A percentile compares a stretch with the other conserved stretches of the same genome.
Evolutionary conservation across 495 filamentous ascomycete species (phyloP).

Genomic region (Polyplosphaeria fusca): DNA sequence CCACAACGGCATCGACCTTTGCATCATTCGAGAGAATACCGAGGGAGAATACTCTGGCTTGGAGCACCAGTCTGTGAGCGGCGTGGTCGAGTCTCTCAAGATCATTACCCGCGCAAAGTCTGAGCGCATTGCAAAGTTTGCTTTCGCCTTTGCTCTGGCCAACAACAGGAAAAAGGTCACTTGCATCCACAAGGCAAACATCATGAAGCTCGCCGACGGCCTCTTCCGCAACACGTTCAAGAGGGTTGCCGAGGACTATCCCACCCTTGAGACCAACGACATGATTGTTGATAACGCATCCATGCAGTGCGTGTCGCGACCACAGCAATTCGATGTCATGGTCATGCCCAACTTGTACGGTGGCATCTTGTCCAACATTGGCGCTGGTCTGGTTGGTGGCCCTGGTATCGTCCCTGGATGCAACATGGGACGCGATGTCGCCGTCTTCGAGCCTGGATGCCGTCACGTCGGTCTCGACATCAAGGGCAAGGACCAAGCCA

Average conservation of each 20-base stretch:
- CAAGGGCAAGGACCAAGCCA: conserved; percentile 98
- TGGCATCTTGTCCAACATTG: conserved; percentile 98
- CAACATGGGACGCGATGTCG: conserved; percentile 98
- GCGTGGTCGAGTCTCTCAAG: conserved; percentile 98
- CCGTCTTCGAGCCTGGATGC: conserved; percentile 98
- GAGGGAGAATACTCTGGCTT: conserved; percentile 98
- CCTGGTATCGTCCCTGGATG: conserved; percentile 96
- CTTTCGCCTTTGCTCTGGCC: conserved; percentile 93
- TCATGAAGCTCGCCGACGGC: conserved; percentile 99
- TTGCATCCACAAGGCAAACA: conserved; percentile 99
- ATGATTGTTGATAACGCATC: conserved; percentile 99
- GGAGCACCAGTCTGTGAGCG: conserved; percentile 95
- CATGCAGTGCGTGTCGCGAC: conserved; percentile 94
- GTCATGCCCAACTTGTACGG: conserved; percentile 99
- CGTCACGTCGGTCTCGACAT: conserved; percentile 98
- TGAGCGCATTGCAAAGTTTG: conserved; percentile 97
- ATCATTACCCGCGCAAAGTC: conserved; percentile 98
- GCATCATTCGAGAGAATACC: conserved; percentile 99
- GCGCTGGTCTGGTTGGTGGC: conserved; percentile 95
- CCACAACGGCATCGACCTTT: conserved; percentile 93
- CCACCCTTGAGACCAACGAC: conserved; percentile 88
- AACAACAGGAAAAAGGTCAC: conserved; percentile 99
- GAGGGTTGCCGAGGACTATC: conserved; percentile 85
- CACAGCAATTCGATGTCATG: conserved; percentile 99
- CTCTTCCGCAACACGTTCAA: conserved; percentile 98